Evolutionary conservation across 768 basidiomycete genomes (phyloP).

Genomic region (Trametes cubensis): DNA sequence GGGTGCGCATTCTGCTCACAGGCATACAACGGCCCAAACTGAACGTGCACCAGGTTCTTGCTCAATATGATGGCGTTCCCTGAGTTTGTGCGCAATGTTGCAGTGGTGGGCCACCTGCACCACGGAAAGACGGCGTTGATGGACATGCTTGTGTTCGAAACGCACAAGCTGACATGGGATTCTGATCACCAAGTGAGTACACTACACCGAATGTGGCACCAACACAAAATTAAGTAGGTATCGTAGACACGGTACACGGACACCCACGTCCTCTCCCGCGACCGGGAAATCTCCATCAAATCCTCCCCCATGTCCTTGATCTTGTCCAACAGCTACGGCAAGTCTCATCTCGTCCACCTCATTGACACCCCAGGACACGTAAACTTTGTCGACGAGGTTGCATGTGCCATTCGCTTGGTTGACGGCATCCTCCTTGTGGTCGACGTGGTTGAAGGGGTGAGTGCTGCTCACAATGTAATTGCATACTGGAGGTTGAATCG

Average conservation of each 20-base stretch:
- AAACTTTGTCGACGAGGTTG: slow-evolving; percentile 98
- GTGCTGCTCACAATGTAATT: slow-evolving; percentile 30
- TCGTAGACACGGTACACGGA: slow-evolving; percentile 91
- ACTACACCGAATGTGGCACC: slow-evolving; percentile 12
- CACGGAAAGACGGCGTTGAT: slow-evolving; percentile 97
- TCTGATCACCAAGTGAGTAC: slow-evolving; percentile 78
- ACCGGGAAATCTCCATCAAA: slow-evolving; percentile 92
- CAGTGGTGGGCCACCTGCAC: slow-evolving; percentile 94
- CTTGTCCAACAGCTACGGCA: slow-evolving; percentile 80
- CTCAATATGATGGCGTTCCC: slow-evolving; percentile 90
- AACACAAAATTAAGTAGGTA: neutral
- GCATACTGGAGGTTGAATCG: neutral
- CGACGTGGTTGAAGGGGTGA: slow-evolving; percentile 97
- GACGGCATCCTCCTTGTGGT: slow-evolving; percentile 95
- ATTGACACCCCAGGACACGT: slow-evolving; percentile 98
- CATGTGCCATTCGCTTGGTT: slow-evolving; percentile 78
- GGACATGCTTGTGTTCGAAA: slow-evolving; percentile 98
- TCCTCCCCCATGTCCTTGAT: slow-evolving; percentile 96
- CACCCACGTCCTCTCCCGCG: slow-evolving; percentile 86
- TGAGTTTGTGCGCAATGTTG: slow-evolving; percentile 94
- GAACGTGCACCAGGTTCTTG: slow-evolving; percentile 64
- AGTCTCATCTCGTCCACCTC: slow-evolving; percentile 91
- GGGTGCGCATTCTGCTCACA: slow-evolving; percentile 61
- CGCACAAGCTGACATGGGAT: slow-evolving; percentile 94
- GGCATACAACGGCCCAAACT: neutral